Evolutionary conservation across 1,284 basidiomycete species (phyloP).

Genomic region (Ceratobasidium sp.): DNA sequence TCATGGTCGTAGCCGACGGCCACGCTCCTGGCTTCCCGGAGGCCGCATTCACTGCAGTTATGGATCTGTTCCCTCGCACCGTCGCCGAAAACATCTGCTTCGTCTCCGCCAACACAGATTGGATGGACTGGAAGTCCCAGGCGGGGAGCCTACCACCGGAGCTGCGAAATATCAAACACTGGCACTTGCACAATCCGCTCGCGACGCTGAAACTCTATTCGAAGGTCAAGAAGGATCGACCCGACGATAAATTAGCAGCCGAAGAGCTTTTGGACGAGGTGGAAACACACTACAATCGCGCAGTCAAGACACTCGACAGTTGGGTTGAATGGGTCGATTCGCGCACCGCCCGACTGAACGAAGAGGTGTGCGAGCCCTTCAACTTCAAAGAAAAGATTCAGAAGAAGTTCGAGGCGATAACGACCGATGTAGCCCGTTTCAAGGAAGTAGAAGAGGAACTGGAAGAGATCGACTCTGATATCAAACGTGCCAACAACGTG

Average conservation of each 20-base stretch:
- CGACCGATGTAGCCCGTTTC: too few relatives aligned
- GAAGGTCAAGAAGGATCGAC: background rate
- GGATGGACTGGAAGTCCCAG: slow-evolving; percentile 52
- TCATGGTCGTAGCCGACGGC: slow-evolving; percentile 52
- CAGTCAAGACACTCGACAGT: slow-evolving; percentile 3
- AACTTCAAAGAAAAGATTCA: too few relatives aligned
- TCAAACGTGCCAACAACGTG: too few relatives aligned
- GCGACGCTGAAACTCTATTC: background rate
- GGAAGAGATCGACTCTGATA: too few relatives aligned
- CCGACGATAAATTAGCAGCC: background rate
- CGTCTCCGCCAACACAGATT: slow-evolving; percentile 53
- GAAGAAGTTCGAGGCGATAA: too few relatives aligned
- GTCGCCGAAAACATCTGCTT: slow-evolving; percentile 54
- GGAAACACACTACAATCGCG: background rate
- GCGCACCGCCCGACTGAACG: background rate
- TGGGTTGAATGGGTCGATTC: slow-evolving; percentile 2
- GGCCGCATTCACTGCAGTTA: slow-evolving; percentile 51
- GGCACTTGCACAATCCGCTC: slow-evolving; percentile 19
- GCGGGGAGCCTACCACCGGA: slow-evolving; percentile 48
- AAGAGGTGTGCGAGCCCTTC: background rate
- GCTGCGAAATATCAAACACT: background rate
- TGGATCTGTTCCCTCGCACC: slow-evolving; percentile 53
- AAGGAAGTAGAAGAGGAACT: too few relatives aligned
- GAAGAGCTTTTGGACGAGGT: background rate
- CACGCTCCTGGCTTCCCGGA: slow-evolving; percentile 51